phyloP scores from a whole-genome alignment of 371 early-diverging fungal species.

The Nematocida minor region DNA sequence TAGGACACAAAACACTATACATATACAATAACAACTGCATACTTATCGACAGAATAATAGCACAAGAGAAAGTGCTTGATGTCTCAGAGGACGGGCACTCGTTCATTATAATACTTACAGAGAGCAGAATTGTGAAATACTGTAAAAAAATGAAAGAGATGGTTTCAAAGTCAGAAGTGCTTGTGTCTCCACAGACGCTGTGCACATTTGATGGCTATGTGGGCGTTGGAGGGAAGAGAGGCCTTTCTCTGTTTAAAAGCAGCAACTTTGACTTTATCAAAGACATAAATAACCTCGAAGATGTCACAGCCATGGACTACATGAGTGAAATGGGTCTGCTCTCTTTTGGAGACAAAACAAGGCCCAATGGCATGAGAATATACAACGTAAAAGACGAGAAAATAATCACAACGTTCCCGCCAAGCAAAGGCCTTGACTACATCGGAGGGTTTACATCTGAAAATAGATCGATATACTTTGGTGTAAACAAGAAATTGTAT shows the following conservation, averaged over 20 bases:
- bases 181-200: background rate
- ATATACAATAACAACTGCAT: background rate
- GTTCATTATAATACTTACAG: background rate
- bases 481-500: background rate
- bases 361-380: constrained; percentile 19
- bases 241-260: background rate
- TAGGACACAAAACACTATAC: background rate
- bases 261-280: background rate
- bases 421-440: background rate
- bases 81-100: background rate
- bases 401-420: constrained; percentile 20
- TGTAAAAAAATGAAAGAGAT: background rate
- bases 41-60: background rate
- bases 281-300: background rate
- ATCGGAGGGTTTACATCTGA: background rate
- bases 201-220: background rate
- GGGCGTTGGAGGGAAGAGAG: background rate
- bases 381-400: constrained; percentile 4
- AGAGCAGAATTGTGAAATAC: background rate
- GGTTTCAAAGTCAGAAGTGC: constrained; percentile 4
- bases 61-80: background rate
- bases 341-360: constrained; percentile 11
- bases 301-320: background rate
- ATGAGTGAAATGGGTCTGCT: constrained; percentile 4
- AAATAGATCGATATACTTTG: background rate